phyloP scores from a whole-genome alignment of 345 rosid species.

The Eutrema heterophyllum region DNA sequence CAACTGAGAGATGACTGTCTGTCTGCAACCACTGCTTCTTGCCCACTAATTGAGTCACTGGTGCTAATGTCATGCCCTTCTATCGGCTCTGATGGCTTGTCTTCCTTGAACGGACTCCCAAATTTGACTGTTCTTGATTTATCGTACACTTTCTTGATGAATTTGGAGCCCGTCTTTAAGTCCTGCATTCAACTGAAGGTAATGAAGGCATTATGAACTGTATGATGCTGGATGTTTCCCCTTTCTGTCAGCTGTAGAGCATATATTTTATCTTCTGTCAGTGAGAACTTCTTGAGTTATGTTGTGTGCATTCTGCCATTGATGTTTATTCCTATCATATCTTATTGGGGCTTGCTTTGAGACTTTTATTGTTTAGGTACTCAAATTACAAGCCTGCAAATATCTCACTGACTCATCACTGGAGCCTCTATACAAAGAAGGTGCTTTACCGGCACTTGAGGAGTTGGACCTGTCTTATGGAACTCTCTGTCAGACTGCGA shows the following conservation, averaged over 20 bases:
- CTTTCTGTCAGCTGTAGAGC: not conserved
- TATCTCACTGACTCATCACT: slow-evolving; percentile 78
- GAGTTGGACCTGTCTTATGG: slow-evolving; percentile 96
- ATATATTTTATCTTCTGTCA: not conserved
- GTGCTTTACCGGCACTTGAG: slow-evolving; percentile 71
- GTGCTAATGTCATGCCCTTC: slow-evolving; percentile 91
- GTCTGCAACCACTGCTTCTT: slow-evolving; percentile 73
- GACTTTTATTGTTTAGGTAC: slow-evolving; percentile 43
- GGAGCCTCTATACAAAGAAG: slow-evolving; percentile 88
- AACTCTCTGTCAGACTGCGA: slow-evolving; percentile 82
- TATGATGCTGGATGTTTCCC: not conserved
- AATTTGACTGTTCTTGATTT: slow-evolving; percentile 71
- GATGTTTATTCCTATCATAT: not conserved
- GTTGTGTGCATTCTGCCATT: not conserved
- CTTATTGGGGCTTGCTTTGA: not conserved
- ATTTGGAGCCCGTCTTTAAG: slow-evolving; percentile 74
- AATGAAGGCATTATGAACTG: slow-evolving; percentile 15
- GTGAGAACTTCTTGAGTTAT: not conserved
- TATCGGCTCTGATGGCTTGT: slow-evolving; percentile 76
- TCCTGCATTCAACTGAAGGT: slow-evolving; percentile 89
- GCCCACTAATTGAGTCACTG: slow-evolving; percentile 76
- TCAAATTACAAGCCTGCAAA: slow-evolving; percentile 97
- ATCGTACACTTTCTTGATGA: slow-evolving; percentile 84
- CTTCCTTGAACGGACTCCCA: slow-evolving; percentile 57
- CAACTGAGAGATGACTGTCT: slow-evolving; percentile 86